Evolutionary conservation across 2,329 filamentous ascomycete species (phyloP).

Genomic region (Phoma sp.): DNA sequence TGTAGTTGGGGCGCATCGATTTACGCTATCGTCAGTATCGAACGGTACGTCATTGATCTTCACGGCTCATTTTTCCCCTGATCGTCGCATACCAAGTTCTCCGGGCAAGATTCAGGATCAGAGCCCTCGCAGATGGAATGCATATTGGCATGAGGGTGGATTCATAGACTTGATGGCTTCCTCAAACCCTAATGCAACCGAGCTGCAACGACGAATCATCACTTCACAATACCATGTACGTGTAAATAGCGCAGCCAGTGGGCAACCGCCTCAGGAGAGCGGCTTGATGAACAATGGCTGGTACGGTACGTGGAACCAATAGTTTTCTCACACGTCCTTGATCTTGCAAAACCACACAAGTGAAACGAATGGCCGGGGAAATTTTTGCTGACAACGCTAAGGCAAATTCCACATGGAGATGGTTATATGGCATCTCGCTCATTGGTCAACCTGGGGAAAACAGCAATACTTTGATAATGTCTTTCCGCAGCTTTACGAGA

Average conservation of each 20-base stretch:
- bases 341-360: no score
- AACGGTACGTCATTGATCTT: conserved; percentile 21
- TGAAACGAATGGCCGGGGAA: background rate
- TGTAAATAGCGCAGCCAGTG: conserved; percentile 58
- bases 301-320: conserved; percentile 53
- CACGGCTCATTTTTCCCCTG: conserved; percentile 32
- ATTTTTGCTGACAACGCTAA: conserved; percentile 3
- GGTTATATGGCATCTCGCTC: conserved; percentile 59
- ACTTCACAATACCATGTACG: conserved; percentile 60
- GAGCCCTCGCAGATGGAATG: conserved; percentile 52
- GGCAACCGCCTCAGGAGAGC: conserved; percentile 55
- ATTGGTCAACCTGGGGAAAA: conserved; percentile 57
- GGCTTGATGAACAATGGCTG: conserved; percentile 60
- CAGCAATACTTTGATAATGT: conserved; percentile 53
- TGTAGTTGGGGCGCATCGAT: conserved; percentile 42
- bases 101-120: conserved; percentile 32
- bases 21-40: conserved; percentile 17
- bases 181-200: conserved; percentile 50
- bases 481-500: conserved; percentile 54
- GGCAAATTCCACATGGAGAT: conserved; percentile 61
- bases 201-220: conserved; percentile 58
- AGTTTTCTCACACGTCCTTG: no score
- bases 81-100: conserved; percentile 29
- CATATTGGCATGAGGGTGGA: conserved; percentile 57
- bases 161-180: conserved; percentile 58